These are phyloP conservation scores for Ascochyta lentis DNA, from an alignment of 2,329 filamentous ascomycete species.

Conservation along the genomic window DNA sequence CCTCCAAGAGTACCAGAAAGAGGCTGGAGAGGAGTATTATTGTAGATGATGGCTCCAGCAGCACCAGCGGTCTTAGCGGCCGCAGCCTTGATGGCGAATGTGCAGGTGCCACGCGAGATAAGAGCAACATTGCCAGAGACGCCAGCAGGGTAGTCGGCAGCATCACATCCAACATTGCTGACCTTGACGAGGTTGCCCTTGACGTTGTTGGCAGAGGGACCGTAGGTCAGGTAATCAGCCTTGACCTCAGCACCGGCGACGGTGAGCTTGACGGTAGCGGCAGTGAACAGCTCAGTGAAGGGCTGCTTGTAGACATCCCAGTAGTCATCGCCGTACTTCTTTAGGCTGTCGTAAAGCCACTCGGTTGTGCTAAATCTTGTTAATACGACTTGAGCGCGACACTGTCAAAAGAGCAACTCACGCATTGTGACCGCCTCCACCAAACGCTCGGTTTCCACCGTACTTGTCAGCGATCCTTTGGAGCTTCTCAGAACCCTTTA, in stretches of 20 bases:
- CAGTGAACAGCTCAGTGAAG: slow-evolving; percentile 45
- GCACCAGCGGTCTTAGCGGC: slow-evolving; percentile 72
- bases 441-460: slow-evolving; percentile 47
- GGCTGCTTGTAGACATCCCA: slow-evolving; percentile 46
- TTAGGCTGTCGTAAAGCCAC: slow-evolving; percentile 41
- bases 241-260: slow-evolving; percentile 32
- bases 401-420: background rate
- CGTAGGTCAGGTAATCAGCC: slow-evolving; percentile 56
- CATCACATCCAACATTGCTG: slow-evolving; percentile 67
- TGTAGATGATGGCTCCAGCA: slow-evolving; percentile 73
- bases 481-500: slow-evolving; percentile 42
- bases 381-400: background rate
- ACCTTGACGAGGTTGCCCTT: slow-evolving; percentile 67
- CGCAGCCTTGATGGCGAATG: slow-evolving; percentile 72
- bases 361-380: slow-evolving; percentile 23
- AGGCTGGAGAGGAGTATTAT: slow-evolving; percentile 64
- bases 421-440: slow-evolving; percentile 43
- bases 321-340: slow-evolving; percentile 38
- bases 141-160: slow-evolving; percentile 64
- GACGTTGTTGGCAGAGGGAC: slow-evolving; percentile 67
- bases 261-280: slow-evolving; percentile 35
- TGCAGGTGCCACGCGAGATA: slow-evolving; percentile 70
- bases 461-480: slow-evolving; percentile 42
- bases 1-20: slow-evolving; percentile 72
- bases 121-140: slow-evolving; percentile 70